Evolutionary conservation across 495 filamentous ascomycete species (phyloP), one percentile per base, ranked within the genome.

Genomic region (Diplogelasinospora grovesii): DNA sequence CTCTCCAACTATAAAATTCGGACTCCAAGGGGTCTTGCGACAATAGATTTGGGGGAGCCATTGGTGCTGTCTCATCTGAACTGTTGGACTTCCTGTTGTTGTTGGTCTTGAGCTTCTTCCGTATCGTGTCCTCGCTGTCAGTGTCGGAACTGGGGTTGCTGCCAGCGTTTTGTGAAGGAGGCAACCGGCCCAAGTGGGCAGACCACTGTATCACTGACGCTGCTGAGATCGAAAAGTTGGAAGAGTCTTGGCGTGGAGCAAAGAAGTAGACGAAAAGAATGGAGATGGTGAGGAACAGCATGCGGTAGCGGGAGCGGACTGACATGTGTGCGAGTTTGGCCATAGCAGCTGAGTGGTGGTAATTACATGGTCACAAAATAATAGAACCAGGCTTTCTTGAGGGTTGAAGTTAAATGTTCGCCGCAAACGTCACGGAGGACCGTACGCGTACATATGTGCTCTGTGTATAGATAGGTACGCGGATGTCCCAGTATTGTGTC

Each of bases 1-100:
- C 36, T 8, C 32, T 37, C n/a, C n/a, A n/a, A n/a, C n/a, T n/a
- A 19, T 44, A 45, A 25, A 54, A 46, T 3, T 51, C 45, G 19
- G 8, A 21, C 10, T 47, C 29, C 3, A 44, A 36, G 2, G 23
- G 32, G 7, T 23, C 20, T n/a, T n/a, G n/a, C n/a, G n/a, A n/a
- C n/a, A n/a, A n/a, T n/a, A n/a, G n/a, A n/a, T n/a, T n/a, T n/a
- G n/a, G n/a, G n/a, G n/a, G n/a, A n/a, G n/a, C n/a, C n/a, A n/a
- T n/a, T n/a, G n/a, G n/a, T n/a, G n/a, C n/a, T n/a, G n/a, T n/a
- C n/a, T n/a, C n/a, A n/a, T n/a, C n/a, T n/a, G n/a, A n/a, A n/a
- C n/a, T n/a, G 13, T 36, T 26, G 13, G 15, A n/a, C 10, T 18
- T 25, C 15, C 8, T 15, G 13, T 24, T 23, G 4, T 9, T 4